Evolutionary conservation across 805 yeast species (phyloP), one percentile per base, ranked within the genome.

Genomic region (Wickerhamiella hasegawae): DNA sequence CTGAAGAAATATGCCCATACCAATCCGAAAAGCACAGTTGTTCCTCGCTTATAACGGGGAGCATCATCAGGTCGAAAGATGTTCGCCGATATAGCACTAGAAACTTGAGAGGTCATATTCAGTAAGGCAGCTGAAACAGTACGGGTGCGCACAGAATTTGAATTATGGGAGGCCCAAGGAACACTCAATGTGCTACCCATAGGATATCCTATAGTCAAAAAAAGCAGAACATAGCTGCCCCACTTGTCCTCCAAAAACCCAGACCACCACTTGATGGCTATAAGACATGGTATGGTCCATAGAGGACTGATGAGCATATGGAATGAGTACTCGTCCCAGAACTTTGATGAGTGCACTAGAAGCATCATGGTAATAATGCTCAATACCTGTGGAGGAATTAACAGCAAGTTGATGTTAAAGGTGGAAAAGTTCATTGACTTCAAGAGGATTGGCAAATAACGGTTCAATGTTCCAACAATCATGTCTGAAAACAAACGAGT

Each of bases 81-180:
- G 45, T 69, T 65, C 4, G 68, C 56, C 4, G 66, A 53, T 4
- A 62, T 53, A 32, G 70, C 66, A 14, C 55, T 48, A 3, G 68
- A 72, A 1, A 66, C 57, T 44, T 71, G 76, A 2, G 67, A 68
- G 47, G 59, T 62, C 56, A 70, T 69, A 40, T 69, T 71, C 40
- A 63, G 70, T 22, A 71, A 40, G 1, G 76, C 68, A 1, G 73
- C 65, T 17, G 69, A 60, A 10, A 70, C 68, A 0, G 75, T 64
- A 44, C 76, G 57, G 5, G 65, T 56, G 21, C 71, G 54, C 24
- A 70, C 70, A 4, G 71, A 60, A 47, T 66, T 63, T 9, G 73
- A 60, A 42, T 69, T 69, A 19, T 66, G 49, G 0, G 76, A 68
- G 36, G 67, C 63, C 66, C 72, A 65, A 21, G 66, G 49, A n/a